Base-by-base conservation (phyloP, 2,329 filamentous ascomycete genomes). In the Alternaria alternata region DNA sequence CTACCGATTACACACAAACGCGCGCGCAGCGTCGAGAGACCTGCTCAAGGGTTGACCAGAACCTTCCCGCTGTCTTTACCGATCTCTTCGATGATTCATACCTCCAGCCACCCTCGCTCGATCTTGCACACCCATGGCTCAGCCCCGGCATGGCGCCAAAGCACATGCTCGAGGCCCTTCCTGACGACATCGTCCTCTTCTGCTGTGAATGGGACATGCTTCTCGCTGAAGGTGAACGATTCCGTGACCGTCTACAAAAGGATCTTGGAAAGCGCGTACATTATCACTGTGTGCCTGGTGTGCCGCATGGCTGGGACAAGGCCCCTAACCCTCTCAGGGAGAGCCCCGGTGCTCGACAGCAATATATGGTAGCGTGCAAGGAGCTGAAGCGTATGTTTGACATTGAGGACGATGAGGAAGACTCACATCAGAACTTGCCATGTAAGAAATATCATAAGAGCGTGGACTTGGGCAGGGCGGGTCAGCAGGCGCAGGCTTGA, bases 191-290 rank as follows among this genome's bases (percentile, higher is more conserved):
- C 47, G 86, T 88, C 58, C 76, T 89, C 65, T 87, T 86, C 70
- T 85, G 86, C 43, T 89, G 87, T 72, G 87, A 89, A 71, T 89
- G 85, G 85, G 87, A 89, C 70, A 89, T 89, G 87, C 78, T 89
- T 14, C 79, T 88, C n/a, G 82, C 83, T 14, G 87, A 89, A 71
- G 87, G 86, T 6, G 80, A 89, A 61, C 80, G 82, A 5, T 89
- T 93, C 63, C 84, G 86, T 11, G 82, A 87, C 52, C 81, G 89
- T 20, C 75, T 93, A 8, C 74, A 80, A 48, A 72, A 77, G 1
- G 80, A 81, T 1, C 74, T 87, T 5, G 80, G 80, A 24, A 90
- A 89, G 77, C 81, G 81, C 7, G 85, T 90, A 1, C 78, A 81
- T 52, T 89, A 88, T 66, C 83, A 83, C 26, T 84, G 88, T 76